Conservation (phyloP, 2,329 filamentous ascomycete species). For the Teratosphaeria nubilosa region DNA sequence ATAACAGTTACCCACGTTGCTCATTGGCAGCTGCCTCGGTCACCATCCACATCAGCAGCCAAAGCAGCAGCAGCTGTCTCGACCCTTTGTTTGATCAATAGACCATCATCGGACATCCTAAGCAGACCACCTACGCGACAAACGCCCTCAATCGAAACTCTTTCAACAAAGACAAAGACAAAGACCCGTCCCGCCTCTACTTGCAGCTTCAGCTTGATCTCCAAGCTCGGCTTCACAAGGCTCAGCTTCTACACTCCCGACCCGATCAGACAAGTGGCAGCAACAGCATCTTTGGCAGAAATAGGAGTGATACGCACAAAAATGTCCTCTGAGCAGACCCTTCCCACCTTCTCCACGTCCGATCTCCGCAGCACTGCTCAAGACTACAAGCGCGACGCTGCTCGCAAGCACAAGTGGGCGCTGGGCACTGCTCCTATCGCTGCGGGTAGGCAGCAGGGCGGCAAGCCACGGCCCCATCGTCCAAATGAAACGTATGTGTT, state of each 20-base stretch:
- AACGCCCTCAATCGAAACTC: background rate
- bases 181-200: background rate
- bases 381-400: slow-evolving; percentile 42
- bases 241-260: background rate
- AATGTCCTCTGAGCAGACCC: slow-evolving; percentile 36
- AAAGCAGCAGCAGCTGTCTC: background rate
- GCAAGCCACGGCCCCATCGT: slow-evolving; percentile 24
- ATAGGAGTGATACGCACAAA: slow-evolving; percentile 1
- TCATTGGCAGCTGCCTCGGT: background rate
- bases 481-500: slow-evolving; percentile 24
- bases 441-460: slow-evolving; percentile 16
- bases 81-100: background rate
- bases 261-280: background rate
- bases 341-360: slow-evolving; percentile 32
- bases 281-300: background rate
- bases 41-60: background rate
- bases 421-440: slow-evolving; percentile 27
- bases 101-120: background rate
- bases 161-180: background rate
- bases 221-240: background rate
- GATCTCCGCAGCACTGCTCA: slow-evolving; percentile 47
- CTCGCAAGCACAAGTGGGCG: slow-evolving; percentile 42
- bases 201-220: background rate
- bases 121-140: background rate
- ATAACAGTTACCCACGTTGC: background rate